Conservation (phyloP, 2,329 filamentous ascomycete genomes). For the Teratosphaeria epicoccoides region DNA sequence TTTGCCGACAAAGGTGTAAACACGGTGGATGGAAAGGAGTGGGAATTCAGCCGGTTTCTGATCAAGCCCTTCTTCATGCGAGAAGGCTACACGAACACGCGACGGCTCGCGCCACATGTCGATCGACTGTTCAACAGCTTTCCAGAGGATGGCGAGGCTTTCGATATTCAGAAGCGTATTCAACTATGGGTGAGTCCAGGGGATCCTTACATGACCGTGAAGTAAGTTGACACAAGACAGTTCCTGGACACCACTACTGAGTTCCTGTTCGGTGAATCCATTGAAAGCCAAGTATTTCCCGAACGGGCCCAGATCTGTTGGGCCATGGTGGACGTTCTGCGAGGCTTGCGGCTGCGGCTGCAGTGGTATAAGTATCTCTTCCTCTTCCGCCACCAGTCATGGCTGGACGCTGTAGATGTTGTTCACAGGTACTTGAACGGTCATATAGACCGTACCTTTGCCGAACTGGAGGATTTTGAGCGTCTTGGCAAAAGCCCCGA, state of each 20-base stretch:
- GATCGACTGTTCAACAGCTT: too few species aligned
- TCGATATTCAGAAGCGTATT: conserved; percentile 24
- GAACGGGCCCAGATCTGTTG: background rate
- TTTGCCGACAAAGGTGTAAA: too few species aligned
- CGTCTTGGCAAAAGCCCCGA: background rate
- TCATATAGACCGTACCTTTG: background rate
- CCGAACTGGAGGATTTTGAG: background rate
- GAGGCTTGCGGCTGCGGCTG: background rate
- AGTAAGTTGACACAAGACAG: conserved; percentile 21
- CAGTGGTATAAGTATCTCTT: background rate
- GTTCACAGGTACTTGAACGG: background rate
- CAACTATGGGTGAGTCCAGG: conserved; percentile 8
- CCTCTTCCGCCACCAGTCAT: background rate
- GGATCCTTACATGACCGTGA: conserved; percentile 16
- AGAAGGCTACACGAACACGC: too few species aligned
- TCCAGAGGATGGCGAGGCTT: conserved; percentile 9
- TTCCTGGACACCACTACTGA: conserved; percentile 30
- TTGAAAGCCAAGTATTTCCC: conserved; percentile 7
- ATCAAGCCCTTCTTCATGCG: too few species aligned
- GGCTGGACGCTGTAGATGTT: background rate
- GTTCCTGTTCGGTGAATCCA: conserved; percentile 25
- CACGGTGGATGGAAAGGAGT: too few species aligned
- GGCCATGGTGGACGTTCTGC: background rate
- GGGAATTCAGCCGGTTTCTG: too few species aligned
- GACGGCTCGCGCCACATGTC: too few species aligned